Conservation (phyloP, 2,329 filamentous ascomycete species). For the Aspergillus sp. region DNA sequence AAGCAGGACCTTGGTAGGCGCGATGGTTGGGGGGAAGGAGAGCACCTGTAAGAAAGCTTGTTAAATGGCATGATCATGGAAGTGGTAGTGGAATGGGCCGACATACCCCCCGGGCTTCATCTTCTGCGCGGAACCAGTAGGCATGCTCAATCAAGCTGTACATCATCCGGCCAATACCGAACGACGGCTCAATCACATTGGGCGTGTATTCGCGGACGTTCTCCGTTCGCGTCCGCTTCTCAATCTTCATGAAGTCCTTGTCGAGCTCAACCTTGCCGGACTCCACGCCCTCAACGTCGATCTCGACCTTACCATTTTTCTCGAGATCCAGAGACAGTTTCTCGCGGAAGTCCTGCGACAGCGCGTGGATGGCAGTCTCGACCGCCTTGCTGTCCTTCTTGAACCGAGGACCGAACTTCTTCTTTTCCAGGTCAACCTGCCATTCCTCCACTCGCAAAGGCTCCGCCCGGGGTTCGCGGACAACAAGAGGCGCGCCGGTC, state of each 20-base stretch:
- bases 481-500: constrained; percentile 76
- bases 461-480: constrained; percentile 69
- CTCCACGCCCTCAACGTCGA: constrained; percentile 60
- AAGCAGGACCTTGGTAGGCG: constrained; percentile 91
- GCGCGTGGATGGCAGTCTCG: constrained; percentile 64
- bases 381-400: constrained; percentile 89
- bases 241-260: constrained; percentile 72
- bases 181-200: constrained; percentile 95
- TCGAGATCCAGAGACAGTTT: constrained; percentile 65
- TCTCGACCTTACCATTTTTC: constrained; percentile 61
- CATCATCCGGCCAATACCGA: constrained; percentile 89
- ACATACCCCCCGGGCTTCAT: constrained; percentile 80
- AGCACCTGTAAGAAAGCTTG: constrained; percentile 45
- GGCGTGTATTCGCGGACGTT: constrained; percentile 85
- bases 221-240: constrained; percentile 72
- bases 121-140: constrained; percentile 82
- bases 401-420: constrained; percentile 90
- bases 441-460: constrained; percentile 78
- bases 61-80: constrained; percentile 5
- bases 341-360: constrained; percentile 73
- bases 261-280: constrained; percentile 69
- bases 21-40: constrained; percentile 65
- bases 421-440: constrained; percentile 80
- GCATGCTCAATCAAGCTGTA: constrained; percentile 90
- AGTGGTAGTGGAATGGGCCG: constrained; percentile 1